These are phyloP conservation scores for Dalbergia cultrata DNA, from an alignment of 306 rosid species.

Conservation along the genomic window DNA sequence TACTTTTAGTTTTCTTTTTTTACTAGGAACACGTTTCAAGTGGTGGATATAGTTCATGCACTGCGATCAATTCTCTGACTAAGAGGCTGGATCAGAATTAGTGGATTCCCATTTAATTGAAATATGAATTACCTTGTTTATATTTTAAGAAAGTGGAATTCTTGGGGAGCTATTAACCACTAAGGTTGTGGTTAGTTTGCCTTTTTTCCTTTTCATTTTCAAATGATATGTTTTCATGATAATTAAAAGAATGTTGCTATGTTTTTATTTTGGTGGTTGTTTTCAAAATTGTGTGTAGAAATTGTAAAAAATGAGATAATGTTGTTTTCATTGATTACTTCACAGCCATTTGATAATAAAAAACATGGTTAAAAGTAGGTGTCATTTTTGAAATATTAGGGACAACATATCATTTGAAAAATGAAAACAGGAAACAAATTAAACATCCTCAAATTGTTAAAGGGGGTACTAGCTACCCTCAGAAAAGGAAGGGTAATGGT, in stretches of 20 bases:
- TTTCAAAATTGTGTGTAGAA: not conserved
- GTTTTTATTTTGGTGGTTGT: not conserved
- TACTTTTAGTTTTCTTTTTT: not conserved
- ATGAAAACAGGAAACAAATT: not conserved
- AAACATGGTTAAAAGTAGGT: not conserved
- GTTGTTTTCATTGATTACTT: not conserved
- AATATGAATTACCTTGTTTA: not conserved
- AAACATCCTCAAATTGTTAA: not conserved
- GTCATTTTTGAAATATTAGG: not conserved
- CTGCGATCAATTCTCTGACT: not conserved
- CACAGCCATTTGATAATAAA: not conserved
- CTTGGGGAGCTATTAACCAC: not conserved
- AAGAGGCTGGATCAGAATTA: not conserved
- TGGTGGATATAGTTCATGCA: slow-evolving; percentile 31
- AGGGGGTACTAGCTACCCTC: not conserved
- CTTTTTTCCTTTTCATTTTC: not conserved
- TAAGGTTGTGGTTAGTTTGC: not conserved
- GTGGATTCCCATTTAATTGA: slow-evolving; percentile 17
- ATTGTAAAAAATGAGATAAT: no score
- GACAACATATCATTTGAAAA: not conserved
- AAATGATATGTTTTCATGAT: not conserved
- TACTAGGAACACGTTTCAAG: not conserved
- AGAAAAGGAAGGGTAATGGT: slow-evolving; percentile 3
- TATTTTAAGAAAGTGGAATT: slow-evolving; percentile 21
- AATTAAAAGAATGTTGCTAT: not conserved